Evolutionary conservation across 2,329 filamentous ascomycete genomes (phyloP).

Genomic region (Dothideomycetidae sp.): DNA sequence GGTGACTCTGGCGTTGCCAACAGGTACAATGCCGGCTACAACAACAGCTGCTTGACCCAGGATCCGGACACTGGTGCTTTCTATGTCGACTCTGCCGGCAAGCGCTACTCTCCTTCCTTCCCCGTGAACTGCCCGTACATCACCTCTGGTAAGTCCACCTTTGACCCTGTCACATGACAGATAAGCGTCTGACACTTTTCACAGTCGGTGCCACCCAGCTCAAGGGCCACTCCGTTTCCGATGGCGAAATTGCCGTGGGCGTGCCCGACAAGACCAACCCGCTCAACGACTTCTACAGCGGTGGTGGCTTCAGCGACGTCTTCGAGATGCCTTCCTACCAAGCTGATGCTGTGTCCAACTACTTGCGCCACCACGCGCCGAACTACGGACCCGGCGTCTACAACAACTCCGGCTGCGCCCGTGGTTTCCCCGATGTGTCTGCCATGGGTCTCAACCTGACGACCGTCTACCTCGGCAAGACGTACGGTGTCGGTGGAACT

Average conservation of each 20-base stretch:
- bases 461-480: constrained; percentile 25
- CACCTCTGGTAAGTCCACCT: constrained; percentile 28
- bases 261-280: constrained; percentile 19
- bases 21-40: constrained; percentile 10
- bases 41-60: constrained; percentile 30
- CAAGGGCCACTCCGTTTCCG: constrained; percentile 29
- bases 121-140: constrained; percentile 34
- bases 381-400: constrained; percentile 18
- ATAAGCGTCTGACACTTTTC: constrained; percentile 33
- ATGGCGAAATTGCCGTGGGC: constrained; percentile 39
- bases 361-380: constrained; percentile 21
- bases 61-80: constrained; percentile 16
- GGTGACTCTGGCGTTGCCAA: constrained; percentile 48
- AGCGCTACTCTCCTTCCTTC: constrained; percentile 32
- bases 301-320: constrained; percentile 31
- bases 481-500: constrained; percentile 16
- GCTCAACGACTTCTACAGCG: constrained; percentile 26
- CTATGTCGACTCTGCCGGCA: constrained; percentile 27
- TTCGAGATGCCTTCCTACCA: constrained; percentile 31
- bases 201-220: constrained; percentile 30
- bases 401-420: constrained; percentile 20
- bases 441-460: constrained; percentile 27
- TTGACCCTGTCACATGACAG: constrained; percentile 33
- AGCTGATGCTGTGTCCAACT: constrained; percentile 25
- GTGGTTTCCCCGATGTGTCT: constrained; percentile 27